These are phyloP conservation scores for Aspergillus viridinutans DNA, from an alignment of 2,329 filamentous ascomycete genomes.

Conservation along the genomic window DNA sequence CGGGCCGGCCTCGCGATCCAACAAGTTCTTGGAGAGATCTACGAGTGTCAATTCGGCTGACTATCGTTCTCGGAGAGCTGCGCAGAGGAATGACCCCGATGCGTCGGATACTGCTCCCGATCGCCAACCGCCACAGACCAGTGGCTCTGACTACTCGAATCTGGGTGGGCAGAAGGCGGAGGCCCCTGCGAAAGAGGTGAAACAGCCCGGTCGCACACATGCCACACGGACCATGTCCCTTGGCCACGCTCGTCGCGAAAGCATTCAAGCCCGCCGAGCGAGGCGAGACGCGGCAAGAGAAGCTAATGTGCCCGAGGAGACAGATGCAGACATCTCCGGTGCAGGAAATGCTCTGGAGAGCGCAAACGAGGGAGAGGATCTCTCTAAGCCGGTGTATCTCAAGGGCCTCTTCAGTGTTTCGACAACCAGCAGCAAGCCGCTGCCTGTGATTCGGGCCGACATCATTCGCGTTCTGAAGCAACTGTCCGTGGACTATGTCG, in stretches of 20 bases:
- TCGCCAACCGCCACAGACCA: conserved; percentile 68
- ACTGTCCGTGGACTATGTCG: conserved; percentile 82
- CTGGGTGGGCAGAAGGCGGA: conserved; percentile 44
- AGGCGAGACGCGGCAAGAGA: conserved; percentile 68
- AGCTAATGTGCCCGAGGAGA: conserved; percentile 84
- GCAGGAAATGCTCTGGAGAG: conserved; percentile 49
- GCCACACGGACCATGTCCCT: conserved; percentile 78
- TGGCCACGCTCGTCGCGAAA: conserved; percentile 83
- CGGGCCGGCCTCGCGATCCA: conserved; percentile 56
- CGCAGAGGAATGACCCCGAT: conserved; percentile 53
- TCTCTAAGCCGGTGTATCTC: conserved; percentile 83
- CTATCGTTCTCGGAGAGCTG: conserved; percentile 60
- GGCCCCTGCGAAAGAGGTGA: conserved; percentile 47
- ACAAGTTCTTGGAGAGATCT: conserved; percentile 73
- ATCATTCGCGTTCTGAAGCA: conserved; percentile 85
- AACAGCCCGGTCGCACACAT: conserved; percentile 55
- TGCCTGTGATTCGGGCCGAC: conserved; percentile 79
- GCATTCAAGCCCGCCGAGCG: conserved; percentile 79
- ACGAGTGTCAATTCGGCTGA: conserved; percentile 91
- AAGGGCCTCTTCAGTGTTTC: conserved; percentile 97
- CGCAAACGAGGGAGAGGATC: conserved; percentile 61
- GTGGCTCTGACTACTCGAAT: conserved; percentile 72
- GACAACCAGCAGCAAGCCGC: conserved; percentile 88
- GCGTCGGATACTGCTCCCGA: conserved; percentile 47
- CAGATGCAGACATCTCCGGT: conserved; percentile 70